These are phyloP conservation scores for Salix viminalis DNA, from an alignment of 345 rosid species.

Conservation along the genomic window DNA sequence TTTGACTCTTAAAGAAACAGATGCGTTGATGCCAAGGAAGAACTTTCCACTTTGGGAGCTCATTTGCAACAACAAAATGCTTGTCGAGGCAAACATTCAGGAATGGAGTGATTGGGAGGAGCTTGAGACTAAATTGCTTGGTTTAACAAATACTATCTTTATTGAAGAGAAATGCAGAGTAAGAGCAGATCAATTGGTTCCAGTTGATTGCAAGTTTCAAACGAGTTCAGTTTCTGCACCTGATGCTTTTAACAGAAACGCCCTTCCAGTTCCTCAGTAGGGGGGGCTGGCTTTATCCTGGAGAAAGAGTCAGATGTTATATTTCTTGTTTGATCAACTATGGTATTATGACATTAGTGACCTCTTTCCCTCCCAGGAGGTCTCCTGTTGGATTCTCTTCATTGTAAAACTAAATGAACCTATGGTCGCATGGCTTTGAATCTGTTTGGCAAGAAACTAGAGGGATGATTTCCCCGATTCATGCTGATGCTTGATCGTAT, in stretches of 20 bases:
- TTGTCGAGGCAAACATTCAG: slow-evolving; percentile 16
- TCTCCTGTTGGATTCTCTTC: too few species aligned
- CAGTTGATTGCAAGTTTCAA: slow-evolving; percentile 4
- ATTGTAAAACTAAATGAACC: too few species aligned
- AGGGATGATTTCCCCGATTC: not conserved
- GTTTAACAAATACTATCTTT: not conserved
- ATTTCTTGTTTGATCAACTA: too few species aligned
- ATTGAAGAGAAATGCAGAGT: not conserved
- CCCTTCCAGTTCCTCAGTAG: slow-evolving; percentile 5
- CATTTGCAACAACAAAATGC: slow-evolving; percentile 6
- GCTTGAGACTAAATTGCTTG: slow-evolving; percentile 8
- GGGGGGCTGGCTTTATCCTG: too few species aligned
- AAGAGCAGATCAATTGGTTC: not conserved
- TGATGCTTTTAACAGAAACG: not conserved
- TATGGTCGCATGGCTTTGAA: not conserved
- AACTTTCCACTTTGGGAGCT: slow-evolving; percentile 23
- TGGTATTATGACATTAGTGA: too few species aligned
- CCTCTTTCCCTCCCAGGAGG: too few species aligned
- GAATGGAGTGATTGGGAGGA: slow-evolving; percentile 24
- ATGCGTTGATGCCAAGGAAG: slow-evolving; percentile 22
- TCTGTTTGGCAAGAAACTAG: not conserved
- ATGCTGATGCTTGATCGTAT: not conserved
- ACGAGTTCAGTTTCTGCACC: not conserved
- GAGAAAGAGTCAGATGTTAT: too few species aligned
- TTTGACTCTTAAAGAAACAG: slow-evolving; percentile 16